phyloP scores from a whole-genome alignment of 306 rosid species.

The Vigna reflexopilosa region DNA sequence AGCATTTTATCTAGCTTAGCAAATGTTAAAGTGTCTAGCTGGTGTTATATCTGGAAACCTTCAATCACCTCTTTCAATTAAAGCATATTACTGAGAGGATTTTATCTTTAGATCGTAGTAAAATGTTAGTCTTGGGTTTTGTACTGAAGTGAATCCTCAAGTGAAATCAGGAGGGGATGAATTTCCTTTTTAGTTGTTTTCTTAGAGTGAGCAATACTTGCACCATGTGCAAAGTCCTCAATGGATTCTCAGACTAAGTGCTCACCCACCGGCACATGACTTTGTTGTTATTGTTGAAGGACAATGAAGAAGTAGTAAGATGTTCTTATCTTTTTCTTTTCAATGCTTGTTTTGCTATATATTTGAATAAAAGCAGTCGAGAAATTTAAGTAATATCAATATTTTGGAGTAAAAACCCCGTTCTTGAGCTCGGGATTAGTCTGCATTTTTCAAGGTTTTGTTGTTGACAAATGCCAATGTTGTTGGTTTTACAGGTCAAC shows the following conservation, averaged over 20 bases:
- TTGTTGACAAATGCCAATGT: slow-evolving; percentile 19
- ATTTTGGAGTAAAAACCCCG: background rate
- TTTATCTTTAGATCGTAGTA: background rate
- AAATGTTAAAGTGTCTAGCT: too few relatives aligned
- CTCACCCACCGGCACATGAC: background rate
- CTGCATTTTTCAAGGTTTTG: background rate
- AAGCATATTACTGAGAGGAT: slow-evolving; percentile 12
- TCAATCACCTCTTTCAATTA: background rate
- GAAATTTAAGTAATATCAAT: slow-evolving; percentile 6
- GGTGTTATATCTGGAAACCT: too few relatives aligned
- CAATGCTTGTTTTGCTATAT: slow-evolving; percentile 9
- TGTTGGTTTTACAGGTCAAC: slow-evolving; percentile 56
- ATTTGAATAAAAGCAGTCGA: background rate
- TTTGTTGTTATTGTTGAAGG: background rate
- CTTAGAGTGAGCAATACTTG: background rate
- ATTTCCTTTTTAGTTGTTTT: slow-evolving; percentile 16
- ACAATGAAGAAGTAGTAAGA: background rate
- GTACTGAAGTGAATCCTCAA: slow-evolving; percentile 8
- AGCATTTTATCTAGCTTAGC: slow-evolving; percentile 22
- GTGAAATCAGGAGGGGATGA: slow-evolving; percentile 17
- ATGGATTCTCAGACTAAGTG: background rate
- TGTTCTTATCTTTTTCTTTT: too few relatives aligned
- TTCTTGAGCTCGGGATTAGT: slow-evolving; percentile 27
- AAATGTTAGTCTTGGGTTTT: slow-evolving; percentile 19
- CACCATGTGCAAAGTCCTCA: background rate